Conservation (phyloP, 2,329 filamentous ascomycete species). For the Colletotrichum phormii region DNA sequence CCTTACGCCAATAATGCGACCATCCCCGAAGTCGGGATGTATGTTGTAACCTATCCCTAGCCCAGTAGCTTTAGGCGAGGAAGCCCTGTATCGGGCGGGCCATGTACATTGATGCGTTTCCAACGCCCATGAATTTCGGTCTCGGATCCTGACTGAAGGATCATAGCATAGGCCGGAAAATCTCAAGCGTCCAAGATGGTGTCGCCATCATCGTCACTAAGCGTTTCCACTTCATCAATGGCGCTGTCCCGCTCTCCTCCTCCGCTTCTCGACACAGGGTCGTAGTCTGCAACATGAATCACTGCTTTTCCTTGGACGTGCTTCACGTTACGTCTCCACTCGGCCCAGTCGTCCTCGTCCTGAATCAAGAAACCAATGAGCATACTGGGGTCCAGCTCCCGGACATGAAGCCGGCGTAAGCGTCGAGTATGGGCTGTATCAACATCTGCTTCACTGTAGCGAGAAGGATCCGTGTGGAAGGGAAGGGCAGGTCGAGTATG, state of each 20-base stretch:
- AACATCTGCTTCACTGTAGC: slow-evolving; percentile 79
- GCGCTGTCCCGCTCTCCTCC: slow-evolving; percentile 74
- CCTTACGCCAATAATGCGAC: not conserved
- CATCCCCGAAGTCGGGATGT: too few species aligned
- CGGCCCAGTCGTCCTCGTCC: slow-evolving; percentile 83
- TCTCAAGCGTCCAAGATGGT: slow-evolving; percentile 45
- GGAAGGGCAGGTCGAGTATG: slow-evolving; percentile 82
- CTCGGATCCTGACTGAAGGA: not conserved
- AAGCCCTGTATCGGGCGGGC: not conserved
- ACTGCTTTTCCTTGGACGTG: slow-evolving; percentile 85
- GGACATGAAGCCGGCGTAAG: slow-evolving; percentile 83
- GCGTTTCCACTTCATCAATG: slow-evolving; percentile 88
- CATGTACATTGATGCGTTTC: not conserved
- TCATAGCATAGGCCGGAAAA: not conserved
- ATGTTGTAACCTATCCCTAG: not conserved
- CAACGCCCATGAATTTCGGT: not conserved
- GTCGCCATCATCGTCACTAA: slow-evolving; percentile 77
- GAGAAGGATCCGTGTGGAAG: slow-evolving; percentile 64
- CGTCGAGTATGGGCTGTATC: slow-evolving; percentile 89
- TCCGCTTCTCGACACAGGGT: slow-evolving; percentile 67
- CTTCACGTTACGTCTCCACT: slow-evolving; percentile 82
- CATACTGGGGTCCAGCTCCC: slow-evolving; percentile 99
- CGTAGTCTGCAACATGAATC: slow-evolving; percentile 82
- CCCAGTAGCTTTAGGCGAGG: not conserved
- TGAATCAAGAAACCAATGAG: slow-evolving; percentile 91